Evolutionary conservation across 306 rosid species (phyloP).

Genomic region (Delonix regia): DNA sequence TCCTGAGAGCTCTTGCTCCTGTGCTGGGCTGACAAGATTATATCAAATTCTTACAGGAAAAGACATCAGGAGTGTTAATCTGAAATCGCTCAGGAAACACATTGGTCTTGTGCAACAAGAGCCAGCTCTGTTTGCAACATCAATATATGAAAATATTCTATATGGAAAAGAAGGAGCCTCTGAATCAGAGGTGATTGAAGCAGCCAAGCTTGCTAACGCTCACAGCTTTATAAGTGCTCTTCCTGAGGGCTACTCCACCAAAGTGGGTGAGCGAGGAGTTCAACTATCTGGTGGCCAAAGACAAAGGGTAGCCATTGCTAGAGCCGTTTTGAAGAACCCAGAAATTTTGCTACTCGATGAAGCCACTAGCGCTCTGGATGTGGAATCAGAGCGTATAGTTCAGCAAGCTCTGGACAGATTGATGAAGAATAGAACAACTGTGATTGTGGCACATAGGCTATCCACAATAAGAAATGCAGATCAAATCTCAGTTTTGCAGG

Average conservation of each 20-base stretch:
- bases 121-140: slow-evolving; percentile 82
- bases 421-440: slow-evolving; percentile 75
- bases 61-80: slow-evolving; percentile 64
- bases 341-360: slow-evolving; percentile 78
- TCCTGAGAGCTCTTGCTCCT: slow-evolving; percentile 38
- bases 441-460: slow-evolving; percentile 70
- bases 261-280: slow-evolving; percentile 90
- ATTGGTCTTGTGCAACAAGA: slow-evolving; percentile 94
- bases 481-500: slow-evolving; percentile 67
- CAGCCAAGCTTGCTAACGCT: slow-evolving; percentile 84
- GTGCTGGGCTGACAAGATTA: slow-evolving; percentile 39
- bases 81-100: slow-evolving; percentile 74
- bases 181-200: slow-evolving; percentile 78
- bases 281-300: slow-evolving; percentile 92
- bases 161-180: slow-evolving; percentile 85
- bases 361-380: slow-evolving; percentile 87
- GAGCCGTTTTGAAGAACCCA: slow-evolving; percentile 82
- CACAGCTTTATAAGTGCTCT: slow-evolving; percentile 74
- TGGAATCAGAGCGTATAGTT: slow-evolving; percentile 73
- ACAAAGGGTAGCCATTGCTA: slow-evolving; percentile 85
- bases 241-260: slow-evolving; percentile 87
- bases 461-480: slow-evolving; percentile 69
- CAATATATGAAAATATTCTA: slow-evolving; percentile 76
- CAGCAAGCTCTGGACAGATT: slow-evolving; percentile 81
- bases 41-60: slow-evolving; percentile 57